Evolutionary conservation across 2,329 filamentous ascomycete species (phyloP).

Genomic region (Aspergillus phoenicis): DNA sequence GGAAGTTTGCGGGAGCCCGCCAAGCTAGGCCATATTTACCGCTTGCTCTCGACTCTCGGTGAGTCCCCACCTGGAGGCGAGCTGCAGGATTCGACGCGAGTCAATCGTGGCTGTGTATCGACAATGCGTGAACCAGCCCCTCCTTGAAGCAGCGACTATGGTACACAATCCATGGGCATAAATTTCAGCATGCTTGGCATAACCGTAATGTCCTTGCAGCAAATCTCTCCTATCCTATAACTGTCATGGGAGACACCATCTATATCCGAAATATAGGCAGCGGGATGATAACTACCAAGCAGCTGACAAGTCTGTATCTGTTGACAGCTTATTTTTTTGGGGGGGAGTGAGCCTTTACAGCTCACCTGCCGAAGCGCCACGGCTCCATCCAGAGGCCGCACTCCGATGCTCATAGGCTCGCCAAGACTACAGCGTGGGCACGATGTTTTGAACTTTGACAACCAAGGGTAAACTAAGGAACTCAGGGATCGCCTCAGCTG

Average conservation of each 20-base stretch:
- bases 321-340: background rate
- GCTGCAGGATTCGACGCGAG: background rate
- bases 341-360: background rate
- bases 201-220: no score
- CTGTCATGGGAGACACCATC: background rate
- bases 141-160: no score
- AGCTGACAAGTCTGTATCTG: background rate
- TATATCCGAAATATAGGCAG: background rate
- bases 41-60: background rate
- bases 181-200: no score
- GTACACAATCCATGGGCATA: no score
- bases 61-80: background rate
- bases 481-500: background rate
- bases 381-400: background rate
- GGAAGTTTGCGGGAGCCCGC: background rate
- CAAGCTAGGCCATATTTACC: background rate
- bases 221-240: no score
- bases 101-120: conserved; percentile 1
- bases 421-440: conserved; percentile 2
- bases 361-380: background rate
- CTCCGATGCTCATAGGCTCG: conserved; percentile 4
- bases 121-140: background rate
- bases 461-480: background rate
- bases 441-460: background rate
- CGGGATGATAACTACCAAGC: background rate